Evolutionary conservation across 1,284 basidiomycete genomes (phyloP), one percentile per base, ranked within the genome.

Genomic region (Pascua sp.): DNA sequence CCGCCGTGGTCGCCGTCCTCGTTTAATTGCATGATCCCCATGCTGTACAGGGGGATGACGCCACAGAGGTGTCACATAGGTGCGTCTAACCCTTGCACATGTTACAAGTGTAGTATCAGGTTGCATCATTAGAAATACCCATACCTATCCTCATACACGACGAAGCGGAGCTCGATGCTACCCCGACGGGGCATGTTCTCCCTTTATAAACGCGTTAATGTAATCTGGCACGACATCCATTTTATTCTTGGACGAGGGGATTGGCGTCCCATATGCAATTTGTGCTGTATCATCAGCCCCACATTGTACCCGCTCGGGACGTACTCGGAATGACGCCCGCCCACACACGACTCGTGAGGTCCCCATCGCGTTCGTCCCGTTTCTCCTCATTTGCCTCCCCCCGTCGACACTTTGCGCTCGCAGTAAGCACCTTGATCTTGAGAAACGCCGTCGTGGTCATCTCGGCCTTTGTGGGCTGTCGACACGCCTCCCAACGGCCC

Each of bases 371-470:
- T 11, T 54, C 17, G 36, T 69, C 66, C 52, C 53, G 53, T 51
- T 59, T 62, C 42, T 69, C 63, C 37, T 70, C 69, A 15, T 62
- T 58, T 1, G 67, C 61, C 39, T 54, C 59, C 0, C 63, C 63
- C 3, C 51, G 41, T n/a, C 68, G 68, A 40, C 48, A 44, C 36
- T 49, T 70, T 11, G 68, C 68, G 36, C 68, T 70, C 2, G 69
- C 70, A 32, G 55, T 57, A 42, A 67, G 59, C 12, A 71, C 57
- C 13, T 62, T 54, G 36, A 72, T 50, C 43, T 67, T 61, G 11
- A 71, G 45, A 16, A 72, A 65, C 8, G 66, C 69, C 17, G 69
- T 71, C 7, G 60, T 62, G 38, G 63, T 56, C 51, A 62, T 55
- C 50, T 72, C 68, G 39, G 59, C 61, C 9, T 47, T 17, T 38